Evolutionary conservation across 352 stramenopile species (phyloP), one percentile per base, ranked within the genome.

Genomic region (Pythium sp.): DNA sequence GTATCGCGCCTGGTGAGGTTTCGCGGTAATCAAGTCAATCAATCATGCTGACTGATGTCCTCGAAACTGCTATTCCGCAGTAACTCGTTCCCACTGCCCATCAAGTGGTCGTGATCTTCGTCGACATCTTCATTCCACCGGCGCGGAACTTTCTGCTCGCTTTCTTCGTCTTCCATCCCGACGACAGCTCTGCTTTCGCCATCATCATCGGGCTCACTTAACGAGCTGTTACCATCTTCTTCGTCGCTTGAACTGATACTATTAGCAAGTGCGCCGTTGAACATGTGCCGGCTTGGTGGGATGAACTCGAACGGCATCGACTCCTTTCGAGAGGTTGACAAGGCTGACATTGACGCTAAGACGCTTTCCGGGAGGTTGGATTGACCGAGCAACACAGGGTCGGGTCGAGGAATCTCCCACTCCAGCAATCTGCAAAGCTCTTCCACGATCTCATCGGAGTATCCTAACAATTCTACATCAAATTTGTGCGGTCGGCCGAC

Each of bases 381-480:
- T 68, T 92, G 86, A 2, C 75, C 75, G 12, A 94, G 68, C 24
- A 92, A 55, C 22, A 86, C 78, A 0, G 84, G 82, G 64, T 94
- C 85, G 1, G 87, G 87, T 51, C 78, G 80, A 20, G 87, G 87
- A 26, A 94, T 87, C 64, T 92, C 81, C 87, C 87, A 94, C 12
- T 77, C 85, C 0, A 94, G 83, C 61, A 86, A 57, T 47, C 87
- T 77, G 53, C 87, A 93, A 38, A 94, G 71, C 67, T 94, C 87
- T 72, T 91, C 77, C 11, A 94, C 83, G 55, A 94, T 94, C 18
- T 94, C 87, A 53, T 94, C 87, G 51, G 87, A 94, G 67, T 93
- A 94, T 20, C 87, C 87, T 65, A 94, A 68, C 59, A 94, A 46
- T 63, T 94, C 87, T 41, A 94, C 87, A 60, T 94, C 87, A 78